Evolutionary conservation across 495 filamentous ascomycete species (phyloP).

Genomic region (Aspergillus ellipticus): DNA sequence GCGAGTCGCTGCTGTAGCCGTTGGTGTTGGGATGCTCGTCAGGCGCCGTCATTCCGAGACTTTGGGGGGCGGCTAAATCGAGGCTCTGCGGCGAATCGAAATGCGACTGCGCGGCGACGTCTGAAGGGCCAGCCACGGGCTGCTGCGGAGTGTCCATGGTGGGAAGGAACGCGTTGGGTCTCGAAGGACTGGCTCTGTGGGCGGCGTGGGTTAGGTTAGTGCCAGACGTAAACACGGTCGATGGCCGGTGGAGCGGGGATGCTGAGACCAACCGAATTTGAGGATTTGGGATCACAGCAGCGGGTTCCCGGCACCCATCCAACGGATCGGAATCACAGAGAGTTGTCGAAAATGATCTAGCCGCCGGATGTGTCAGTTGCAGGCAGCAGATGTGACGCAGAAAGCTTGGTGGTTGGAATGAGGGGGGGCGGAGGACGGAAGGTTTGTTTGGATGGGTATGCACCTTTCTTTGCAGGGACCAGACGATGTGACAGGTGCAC

Average conservation of each 20-base stretch:
- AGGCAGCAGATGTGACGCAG: background rate
- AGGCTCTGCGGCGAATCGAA: constrained; percentile 22
- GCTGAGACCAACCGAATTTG: constrained; percentile 17
- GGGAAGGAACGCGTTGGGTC: background rate
- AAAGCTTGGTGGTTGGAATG: no score
- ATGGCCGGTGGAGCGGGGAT: constrained; percentile 15
- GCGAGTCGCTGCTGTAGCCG: constrained; percentile 45
- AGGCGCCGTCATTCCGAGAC: constrained; percentile 31
- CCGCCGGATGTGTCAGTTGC: constrained; percentile 1
- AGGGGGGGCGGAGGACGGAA: background rate
- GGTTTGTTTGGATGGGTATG: constrained; percentile 8
- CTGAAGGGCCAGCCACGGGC: constrained; percentile 20
- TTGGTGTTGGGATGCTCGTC: constrained; percentile 32
- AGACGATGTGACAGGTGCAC: constrained; percentile 10
- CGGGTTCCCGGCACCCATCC: constrained; percentile 7
- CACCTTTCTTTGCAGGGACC: constrained; percentile 5
- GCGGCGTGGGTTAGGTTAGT: constrained; percentile 7
- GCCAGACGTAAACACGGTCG: constrained; percentile 14
- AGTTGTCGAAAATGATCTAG: background rate
- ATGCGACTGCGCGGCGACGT: constrained; percentile 19
- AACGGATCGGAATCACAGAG: constrained; percentile 5
- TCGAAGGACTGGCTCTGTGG: background rate
- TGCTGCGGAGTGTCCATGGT: constrained; percentile 31
- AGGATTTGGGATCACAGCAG: constrained; percentile 9
- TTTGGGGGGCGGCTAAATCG: constrained; percentile 21